Base-by-base conservation (phyloP, 805 yeast species). In the Blastobotrys robertii region DNA sequence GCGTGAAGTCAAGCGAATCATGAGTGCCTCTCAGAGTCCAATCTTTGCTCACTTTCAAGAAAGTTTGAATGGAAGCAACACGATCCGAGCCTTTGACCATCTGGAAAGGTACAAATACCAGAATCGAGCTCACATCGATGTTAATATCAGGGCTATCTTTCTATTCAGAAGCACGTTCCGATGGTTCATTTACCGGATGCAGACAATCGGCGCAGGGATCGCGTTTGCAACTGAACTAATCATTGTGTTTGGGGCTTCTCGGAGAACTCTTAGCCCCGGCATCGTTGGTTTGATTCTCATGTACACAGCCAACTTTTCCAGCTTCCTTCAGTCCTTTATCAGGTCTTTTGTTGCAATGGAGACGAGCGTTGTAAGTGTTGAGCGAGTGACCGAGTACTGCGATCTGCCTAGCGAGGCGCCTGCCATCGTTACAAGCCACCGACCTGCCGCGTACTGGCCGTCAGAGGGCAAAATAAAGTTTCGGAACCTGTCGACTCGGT, bases 291-390 rank as follows among this genome's bases (percentile, higher is more conserved):
- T 92, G 55, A 81, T 95, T 15, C 83, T 92, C 53, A 82, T 94
- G 38, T 94, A 92, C 64, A 90, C 98, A 2, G 70, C 92, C 49
- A 95, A 86, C 62, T 75, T 88, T 47, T 94, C 99, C 0, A 95
- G 87, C 64, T 74, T 95, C 0, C 73, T 92, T 64, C 90, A 87
- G 63, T 90, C 97, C 97, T 85, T 92, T 64, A 97, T 92, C 25
- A 76, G 99, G 66, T 90, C 88, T 97, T 85, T 97, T 0, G 98
- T 92, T 36, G 98, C 92, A 55, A 95, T 92, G 37, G 98, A 92
- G 64, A 87, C 97, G 9, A 90, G 87, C 63, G 88, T 92, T 66
- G 98, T 92, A 31, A 84, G 95, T 14, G 96, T 94, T 37, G 98
- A 90, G 68, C 79, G 98, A 66, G 79, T 90, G 42, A 71, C 84